A percentile compares a stretch with the other conserved stretches of the same genome.
phyloP scores from a whole-genome alignment of 495 filamentous ascomycete species.

The Penicillium canescens region DNA sequence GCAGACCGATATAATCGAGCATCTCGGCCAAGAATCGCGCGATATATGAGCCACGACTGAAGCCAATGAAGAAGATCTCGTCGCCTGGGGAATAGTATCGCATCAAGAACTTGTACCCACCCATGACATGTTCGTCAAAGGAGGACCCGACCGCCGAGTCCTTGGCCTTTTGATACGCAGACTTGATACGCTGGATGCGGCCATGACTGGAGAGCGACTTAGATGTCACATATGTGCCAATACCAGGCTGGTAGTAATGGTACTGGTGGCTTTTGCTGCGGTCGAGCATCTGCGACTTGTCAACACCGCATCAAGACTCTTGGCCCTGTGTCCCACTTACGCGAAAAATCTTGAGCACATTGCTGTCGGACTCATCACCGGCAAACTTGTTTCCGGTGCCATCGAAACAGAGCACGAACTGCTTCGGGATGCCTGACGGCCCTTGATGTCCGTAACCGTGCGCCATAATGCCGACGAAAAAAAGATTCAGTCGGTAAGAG shows the following conservation, averaged over 20 bases:
- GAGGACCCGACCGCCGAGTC: conserved; percentile 83
- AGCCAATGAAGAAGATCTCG: conserved; percentile 81
- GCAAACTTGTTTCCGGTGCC: conserved; percentile 87
- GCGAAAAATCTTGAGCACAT: conserved; percentile 84
- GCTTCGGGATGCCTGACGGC: conserved; percentile 35
- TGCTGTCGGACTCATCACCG: conserved; percentile 80
- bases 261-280: conserved; percentile 51
- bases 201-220: conserved; percentile 67
- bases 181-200: conserved; percentile 62
- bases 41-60: conserved; percentile 84
- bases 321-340: conserved; percentile 27
- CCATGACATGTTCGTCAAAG: conserved; percentile 82
- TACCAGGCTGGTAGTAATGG: conserved; percentile 61
- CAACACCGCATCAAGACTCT: not conserved
- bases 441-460: conserved; percentile 8
- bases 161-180: conserved; percentile 79
- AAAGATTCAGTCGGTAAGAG: not conserved
- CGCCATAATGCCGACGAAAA: conserved; percentile 11
- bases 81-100: conserved; percentile 78
- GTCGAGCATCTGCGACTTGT: conserved; percentile 48
- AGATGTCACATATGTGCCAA: conserved; percentile 79
- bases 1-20: conserved; percentile 79
- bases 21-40: conserved; percentile 85
- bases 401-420: conserved; percentile 83
- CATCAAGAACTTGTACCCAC: conserved; percentile 88